Base-by-base conservation (phyloP, 176 grass and related monocot species). In the Carex kokanica region DNA sequence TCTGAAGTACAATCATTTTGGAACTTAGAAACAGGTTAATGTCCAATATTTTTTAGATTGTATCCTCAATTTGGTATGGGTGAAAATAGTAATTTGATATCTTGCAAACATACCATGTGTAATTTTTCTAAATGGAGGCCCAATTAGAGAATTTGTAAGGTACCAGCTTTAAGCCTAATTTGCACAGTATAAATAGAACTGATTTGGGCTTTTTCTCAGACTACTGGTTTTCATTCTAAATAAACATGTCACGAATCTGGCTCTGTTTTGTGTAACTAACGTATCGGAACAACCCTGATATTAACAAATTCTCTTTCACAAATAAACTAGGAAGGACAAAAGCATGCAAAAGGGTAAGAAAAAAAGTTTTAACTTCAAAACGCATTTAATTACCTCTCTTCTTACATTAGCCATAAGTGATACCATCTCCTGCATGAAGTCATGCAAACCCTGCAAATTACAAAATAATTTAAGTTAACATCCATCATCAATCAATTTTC, bases 401-500 rank as follows among this genome's bases (percentile, higher is more conserved):
- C 85, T 85, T 2, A 97, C 90, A 23, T 64, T 85, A n/a, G 85
- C 92, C 90, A 98, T 94, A 55, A 98, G 90, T 11, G 88, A 93
- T 64, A 87, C n/a, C 92, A 98, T 93, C 81, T 98, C 95, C 51
- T 94, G 87, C 2, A 98, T 73, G 82, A 98, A 97, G 53, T 94
- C 95, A 65, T 93, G 83, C 64, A 98, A 93, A 1, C 95, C 95
- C 94, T 97, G 84, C 2, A 63, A 53, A 67, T 10, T 25, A 23
- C 8, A 34, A 67, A 32, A 69, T 14, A 2, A 25, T 38, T 15
- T 23, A 56, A 60, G 41, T 45, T 20, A 56, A 59, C 17, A 60
- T 81, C 34, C 18, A 53, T 15, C 16, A 13, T 21, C n/a, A 77
- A 55, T 31, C 36, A 38, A 38, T 38, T 38, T 38, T 5, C 36